Evolutionary conservation across 108 stramenopile species (phyloP).

Genomic region (Skeletonema tropicum): DNA sequence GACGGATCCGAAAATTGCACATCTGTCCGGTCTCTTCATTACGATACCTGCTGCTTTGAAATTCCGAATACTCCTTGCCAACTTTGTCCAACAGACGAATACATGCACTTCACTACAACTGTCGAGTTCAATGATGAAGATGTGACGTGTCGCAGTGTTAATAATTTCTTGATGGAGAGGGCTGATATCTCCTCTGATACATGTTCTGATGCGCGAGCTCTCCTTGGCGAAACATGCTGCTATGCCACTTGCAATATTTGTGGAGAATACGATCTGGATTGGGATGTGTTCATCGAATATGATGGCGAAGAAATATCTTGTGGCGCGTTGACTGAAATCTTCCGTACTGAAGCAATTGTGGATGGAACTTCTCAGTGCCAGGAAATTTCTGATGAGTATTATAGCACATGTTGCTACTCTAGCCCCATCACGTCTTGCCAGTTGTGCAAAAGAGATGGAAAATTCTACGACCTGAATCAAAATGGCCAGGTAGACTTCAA

Average conservation of each 20-base stretch:
- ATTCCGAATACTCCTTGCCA: conserved; percentile 43
- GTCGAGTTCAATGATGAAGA: conserved; percentile 42
- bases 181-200: conserved; percentile 29
- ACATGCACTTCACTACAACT: conserved; percentile 35
- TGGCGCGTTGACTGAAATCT: conserved; percentile 50
- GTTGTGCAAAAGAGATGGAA: conserved; percentile 41
- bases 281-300: conserved; percentile 47
- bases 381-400: conserved; percentile 17
- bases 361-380: conserved; percentile 42
- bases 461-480: conserved; percentile 41
- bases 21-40: conserved; percentile 27
- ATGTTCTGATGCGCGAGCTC: conserved; percentile 39
- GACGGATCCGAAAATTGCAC: conserved; percentile 41
- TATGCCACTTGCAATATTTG: conserved; percentile 50
- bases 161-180: conserved; percentile 43
- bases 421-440: conserved; percentile 53
- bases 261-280: conserved; percentile 43
- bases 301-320: conserved; percentile 44
- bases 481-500: conserved; percentile 49
- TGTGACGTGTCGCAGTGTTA: conserved; percentile 44
- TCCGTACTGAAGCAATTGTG: conserved; percentile 23
- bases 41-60: conserved; percentile 50
- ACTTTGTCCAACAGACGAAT: conserved; percentile 42
- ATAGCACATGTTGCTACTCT: conserved; percentile 41
- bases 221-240: conserved; percentile 41